These are phyloP conservation scores for Inga leiocalycina DNA, from an alignment of 306 rosid genomes.

Conservation along the genomic window DNA sequence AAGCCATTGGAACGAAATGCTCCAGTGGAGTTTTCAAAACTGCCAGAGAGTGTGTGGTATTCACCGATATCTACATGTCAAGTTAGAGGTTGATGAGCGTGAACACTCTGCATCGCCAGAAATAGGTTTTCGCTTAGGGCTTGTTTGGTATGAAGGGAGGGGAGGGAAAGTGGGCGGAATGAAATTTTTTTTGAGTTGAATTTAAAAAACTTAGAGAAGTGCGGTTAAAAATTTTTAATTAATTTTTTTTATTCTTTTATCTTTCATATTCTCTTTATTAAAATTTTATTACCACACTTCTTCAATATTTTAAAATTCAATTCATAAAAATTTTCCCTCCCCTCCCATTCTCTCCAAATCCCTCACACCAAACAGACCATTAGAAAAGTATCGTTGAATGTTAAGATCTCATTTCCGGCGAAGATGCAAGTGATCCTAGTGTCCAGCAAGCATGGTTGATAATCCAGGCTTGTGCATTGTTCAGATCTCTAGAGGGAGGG, in stretches of 20 bases:
- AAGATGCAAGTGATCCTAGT: slow-evolving; percentile 82
- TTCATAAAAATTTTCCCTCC: no score
- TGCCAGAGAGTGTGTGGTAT: slow-evolving; percentile 81
- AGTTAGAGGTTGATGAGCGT: slow-evolving; percentile 51
- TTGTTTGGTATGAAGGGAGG: no score
- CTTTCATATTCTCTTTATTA: no score
- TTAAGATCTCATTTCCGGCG: slow-evolving; percentile 88
- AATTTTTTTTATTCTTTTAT: no score
- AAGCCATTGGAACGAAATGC: slow-evolving; percentile 66
- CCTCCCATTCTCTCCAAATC: no score
- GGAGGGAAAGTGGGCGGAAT: no score
- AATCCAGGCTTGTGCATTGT: slow-evolving; percentile 71
- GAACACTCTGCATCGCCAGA: slow-evolving; percentile 86
- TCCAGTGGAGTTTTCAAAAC: slow-evolving; percentile 74
- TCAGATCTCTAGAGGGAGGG: slow-evolving; percentile 36
- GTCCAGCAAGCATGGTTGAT: slow-evolving; percentile 67
- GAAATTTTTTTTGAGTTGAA: no score
- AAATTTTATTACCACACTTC: no score
- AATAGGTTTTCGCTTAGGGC: slow-evolving; percentile 50
- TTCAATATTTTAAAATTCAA: no score
- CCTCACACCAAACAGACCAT: no score
- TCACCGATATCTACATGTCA: slow-evolving; percentile 68
- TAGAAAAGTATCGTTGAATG: slow-evolving; percentile 77
- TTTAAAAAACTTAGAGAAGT: no score
- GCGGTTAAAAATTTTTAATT: no score